Evolutionary conservation across 1,284 basidiomycete species (phyloP).

Genomic region (Boletus austroedulis): DNA sequence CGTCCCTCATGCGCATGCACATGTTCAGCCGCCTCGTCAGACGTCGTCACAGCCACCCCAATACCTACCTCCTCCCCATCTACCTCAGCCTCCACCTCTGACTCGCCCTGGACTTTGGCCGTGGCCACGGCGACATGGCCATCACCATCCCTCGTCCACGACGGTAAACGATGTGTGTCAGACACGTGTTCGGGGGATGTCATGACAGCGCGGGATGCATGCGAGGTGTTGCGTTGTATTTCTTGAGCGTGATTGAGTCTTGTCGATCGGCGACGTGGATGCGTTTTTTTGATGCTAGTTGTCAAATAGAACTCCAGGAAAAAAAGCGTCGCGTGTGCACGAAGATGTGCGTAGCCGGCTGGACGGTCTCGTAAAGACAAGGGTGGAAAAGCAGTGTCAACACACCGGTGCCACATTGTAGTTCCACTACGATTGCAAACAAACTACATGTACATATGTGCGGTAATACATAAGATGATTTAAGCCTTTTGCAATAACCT

Average conservation of each 20-base stretch:
- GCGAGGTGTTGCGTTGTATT: conserved; percentile 5
- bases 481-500: conserved; percentile 20
- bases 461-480: conserved; percentile 30
- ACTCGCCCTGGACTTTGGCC: not conserved
- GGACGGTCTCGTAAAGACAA: not conserved
- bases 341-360: not conserved
- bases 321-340: not conserved
- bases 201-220: conserved; percentile 26
- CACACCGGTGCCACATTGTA: not conserved
- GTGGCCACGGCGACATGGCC: not conserved
- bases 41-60: conserved; percentile 20
- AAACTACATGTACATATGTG: conserved; percentile 33
- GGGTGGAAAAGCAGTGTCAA: not conserved
- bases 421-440: conserved; percentile 20
- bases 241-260: not conserved
- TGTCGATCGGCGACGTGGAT: not conserved
- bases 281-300: not conserved
- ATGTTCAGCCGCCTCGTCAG: too few relatives aligned
- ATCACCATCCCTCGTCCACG: conserved; percentile 2
- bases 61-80: not conserved
- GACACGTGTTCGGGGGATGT: conserved; percentile 26
- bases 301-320: not conserved
- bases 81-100: not conserved
- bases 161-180: conserved; percentile 8
- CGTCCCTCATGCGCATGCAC: too few relatives aligned